Percentiles rank a stretch among this genome's conserved stretches.
phyloP scores from a whole-genome alignment of 192 early-diverging fungal species.

The Coemansia sp. region DNA sequence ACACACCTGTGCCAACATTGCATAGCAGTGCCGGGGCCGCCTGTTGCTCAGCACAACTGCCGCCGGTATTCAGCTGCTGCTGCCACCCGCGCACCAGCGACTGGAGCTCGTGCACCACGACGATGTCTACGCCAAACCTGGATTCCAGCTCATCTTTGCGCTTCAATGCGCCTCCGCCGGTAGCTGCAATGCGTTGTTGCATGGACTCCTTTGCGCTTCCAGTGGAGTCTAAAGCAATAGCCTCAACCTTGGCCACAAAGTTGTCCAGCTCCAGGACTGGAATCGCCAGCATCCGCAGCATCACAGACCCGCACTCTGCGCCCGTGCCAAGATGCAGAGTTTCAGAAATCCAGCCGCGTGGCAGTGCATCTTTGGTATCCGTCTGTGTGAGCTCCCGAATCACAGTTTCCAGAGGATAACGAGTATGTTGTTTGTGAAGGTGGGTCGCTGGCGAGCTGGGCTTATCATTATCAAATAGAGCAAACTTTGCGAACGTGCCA shows the following conservation, averaged over 20 bases:
- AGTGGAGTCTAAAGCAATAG: not conserved
- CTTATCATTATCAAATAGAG: not conserved
- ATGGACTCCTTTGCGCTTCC: not conserved
- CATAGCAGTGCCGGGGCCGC: conserved; percentile 25
- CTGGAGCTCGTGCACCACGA: conserved; percentile 33
- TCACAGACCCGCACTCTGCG: not conserved
- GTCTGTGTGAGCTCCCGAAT: not conserved
- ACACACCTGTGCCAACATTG: conserved; percentile 53
- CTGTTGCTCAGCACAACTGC: not conserved
- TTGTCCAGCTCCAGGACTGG: conserved; percentile 21
- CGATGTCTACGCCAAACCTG: conserved; percentile 17
- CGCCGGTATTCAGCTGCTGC: not conserved
- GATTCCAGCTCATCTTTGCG: conserved; percentile 18
- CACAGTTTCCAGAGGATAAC: not conserved
- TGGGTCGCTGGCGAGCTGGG: too few species aligned
- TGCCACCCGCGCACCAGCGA: conserved; percentile 26
- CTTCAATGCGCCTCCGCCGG: conserved; percentile 41
- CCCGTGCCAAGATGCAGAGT: not conserved
- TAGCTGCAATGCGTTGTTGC: conserved; percentile 26
- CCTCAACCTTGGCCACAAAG: conserved; percentile 11
- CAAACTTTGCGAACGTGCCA: conserved; percentile 3
- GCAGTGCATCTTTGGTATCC: not conserved
- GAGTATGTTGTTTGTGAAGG: not conserved
- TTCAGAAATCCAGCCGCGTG: not conserved
- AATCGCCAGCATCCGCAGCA: conserved; percentile 16